phyloP scores from a whole-genome alignment of 192 early-diverging fungal genomes.

The Umbelopsis ramanniana region DNA sequence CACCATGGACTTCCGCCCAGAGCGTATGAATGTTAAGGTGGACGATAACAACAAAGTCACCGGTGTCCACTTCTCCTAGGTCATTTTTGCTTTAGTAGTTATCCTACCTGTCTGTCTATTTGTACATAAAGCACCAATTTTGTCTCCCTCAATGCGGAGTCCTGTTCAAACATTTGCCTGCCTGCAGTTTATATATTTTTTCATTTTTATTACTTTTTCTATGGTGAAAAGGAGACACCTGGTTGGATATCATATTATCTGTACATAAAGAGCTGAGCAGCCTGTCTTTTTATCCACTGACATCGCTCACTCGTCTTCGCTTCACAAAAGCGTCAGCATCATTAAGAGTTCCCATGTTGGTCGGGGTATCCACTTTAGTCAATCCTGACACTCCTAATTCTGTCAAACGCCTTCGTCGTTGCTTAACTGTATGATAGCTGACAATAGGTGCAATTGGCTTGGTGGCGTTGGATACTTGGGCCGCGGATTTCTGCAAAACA shows the following conservation, averaged over 20 bases:
- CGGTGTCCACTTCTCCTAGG: slow-evolving; percentile 43
- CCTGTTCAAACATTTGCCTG: background rate
- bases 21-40: slow-evolving; percentile 51
- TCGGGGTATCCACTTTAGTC: background rate
- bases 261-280: background rate
- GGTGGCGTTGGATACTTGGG: background rate
- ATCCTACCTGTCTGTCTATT: background rate
- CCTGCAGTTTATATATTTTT: too few relatives aligned
- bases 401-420: slow-evolving; percentile 19
- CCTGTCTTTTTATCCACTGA: background rate
- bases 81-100: slow-evolving; percentile 11
- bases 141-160: background rate
- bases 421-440: slow-evolving; percentile 26
- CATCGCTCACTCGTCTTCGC: slow-evolving; percentile 7
- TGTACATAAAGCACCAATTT: background rate
- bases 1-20: slow-evolving; percentile 52
- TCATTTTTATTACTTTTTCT: background rate
- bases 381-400: slow-evolving; percentile 20
- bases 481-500: background rate
- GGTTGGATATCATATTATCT: slow-evolving; percentile 19
- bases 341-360: background rate
- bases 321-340: slow-evolving; percentile 5
- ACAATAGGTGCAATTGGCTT: slow-evolving; percentile 1
- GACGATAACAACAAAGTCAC: slow-evolving; percentile 38
- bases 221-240: background rate